A percentile compares a stretch with the other conserved stretches of the same genome.
Conservation (phyloP, 495 filamentous ascomycete genomes). For the Melanomma pulvis-pyrius region DNA sequence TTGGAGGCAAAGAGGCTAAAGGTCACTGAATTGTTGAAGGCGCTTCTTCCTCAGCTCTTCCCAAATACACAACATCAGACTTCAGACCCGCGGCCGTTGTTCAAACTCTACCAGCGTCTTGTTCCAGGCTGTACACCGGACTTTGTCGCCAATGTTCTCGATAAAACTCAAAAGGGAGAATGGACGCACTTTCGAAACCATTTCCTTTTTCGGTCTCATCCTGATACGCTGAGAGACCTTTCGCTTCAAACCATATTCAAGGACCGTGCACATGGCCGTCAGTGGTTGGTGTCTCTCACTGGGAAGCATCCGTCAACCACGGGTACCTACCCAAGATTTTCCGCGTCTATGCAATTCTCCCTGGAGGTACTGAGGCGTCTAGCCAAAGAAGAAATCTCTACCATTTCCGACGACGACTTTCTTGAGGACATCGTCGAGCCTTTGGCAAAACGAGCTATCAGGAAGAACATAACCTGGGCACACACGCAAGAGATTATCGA, state of each 20-base stretch:
- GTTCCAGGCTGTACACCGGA: slow-evolving; percentile 18
- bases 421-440: slow-evolving; percentile 13
- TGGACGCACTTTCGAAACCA: background rate
- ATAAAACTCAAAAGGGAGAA: background rate
- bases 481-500: slow-evolving; percentile 19
- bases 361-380: slow-evolving; percentile 13
- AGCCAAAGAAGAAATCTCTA: background rate
- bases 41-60: slow-evolving; percentile 8
- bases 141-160: background rate
- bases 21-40: slow-evolving; percentile 14
- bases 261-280: background rate
- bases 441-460: slow-evolving; percentile 9
- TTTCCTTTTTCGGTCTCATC: slow-evolving; percentile 2
- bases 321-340: slow-evolving; percentile 10
- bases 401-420: background rate
- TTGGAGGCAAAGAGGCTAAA: slow-evolving; percentile 17
- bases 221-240: slow-evolving; percentile 9
- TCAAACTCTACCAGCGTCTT: slow-evolving; percentile 9
- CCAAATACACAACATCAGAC: background rate
- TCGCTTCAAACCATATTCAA: slow-evolving; percentile 10
- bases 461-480: slow-evolving; percentile 16
- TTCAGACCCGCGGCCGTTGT: slow-evolving; percentile 20
- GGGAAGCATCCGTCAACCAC: background rate
- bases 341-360: slow-evolving; percentile 33
- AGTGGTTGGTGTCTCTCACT: slow-evolving; percentile 1